Evolutionary conservation across 2,329 filamentous ascomycete genomes (phyloP), one percentile per base, ranked within the genome.

Genomic region (Didymella pomorum): DNA sequence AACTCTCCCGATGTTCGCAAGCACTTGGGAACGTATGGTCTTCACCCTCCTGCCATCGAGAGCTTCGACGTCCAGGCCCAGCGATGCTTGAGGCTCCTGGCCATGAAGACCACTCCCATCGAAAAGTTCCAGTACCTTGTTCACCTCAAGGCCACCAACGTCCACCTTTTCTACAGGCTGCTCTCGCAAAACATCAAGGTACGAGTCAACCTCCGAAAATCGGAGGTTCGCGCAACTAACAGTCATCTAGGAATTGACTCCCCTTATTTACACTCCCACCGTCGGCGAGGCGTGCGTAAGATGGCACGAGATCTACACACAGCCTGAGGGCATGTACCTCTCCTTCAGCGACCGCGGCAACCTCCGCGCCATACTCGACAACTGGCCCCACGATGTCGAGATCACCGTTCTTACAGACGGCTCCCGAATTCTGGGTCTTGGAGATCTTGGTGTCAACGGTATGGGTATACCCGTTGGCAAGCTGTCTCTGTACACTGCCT

Each of bases 401-500:
- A 99, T 99, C 75, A 96, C 93, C 73, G 93, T 97, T 76, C 89
- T 99, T 69, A 98, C 95, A 16, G 95, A 99, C 77, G 95, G 95
- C 61, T 97, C 93, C 47, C 90, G 95, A 66, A 97, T 89, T 78
- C 88, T 93, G 58, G 94, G 95, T 73, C 87, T 99, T 35, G 95
- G 95, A 69, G 95, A 99, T 79, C 86, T 98, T 56, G 95, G 95
- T 68, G 89, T 99, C 67, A 97, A 97, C 79, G 95, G 95, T 73
- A 96, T 98, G 83, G 95, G 95, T 67, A 99, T 99, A 79, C 93
- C 95, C 62, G 94, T 99, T 68, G 95, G 95, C 74, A 99, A 99
- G 83, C 86, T 98, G 62, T 88, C 93, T 63, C 86, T 99, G 52
- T 99, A 99, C 84, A 97, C 92, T 58, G 93, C 90, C 44, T 96